These are phyloP conservation scores for Phoenix dactylifera DNA, from an alignment of 176 grass and related monocot genomes.

Conservation along the genomic window DNA sequence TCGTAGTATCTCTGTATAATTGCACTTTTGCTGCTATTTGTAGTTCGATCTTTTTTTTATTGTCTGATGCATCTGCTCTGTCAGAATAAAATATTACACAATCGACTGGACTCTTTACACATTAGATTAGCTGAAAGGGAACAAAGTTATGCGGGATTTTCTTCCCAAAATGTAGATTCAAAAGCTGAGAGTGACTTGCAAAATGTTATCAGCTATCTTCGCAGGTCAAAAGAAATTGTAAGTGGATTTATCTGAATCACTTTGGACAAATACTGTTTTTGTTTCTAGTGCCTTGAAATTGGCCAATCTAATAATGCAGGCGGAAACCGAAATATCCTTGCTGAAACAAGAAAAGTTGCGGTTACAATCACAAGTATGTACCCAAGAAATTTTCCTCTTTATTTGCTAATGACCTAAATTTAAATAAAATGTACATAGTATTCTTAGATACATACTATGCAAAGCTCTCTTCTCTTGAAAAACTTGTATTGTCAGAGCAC, in stretches of 20 bases:
- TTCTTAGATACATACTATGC: no score
- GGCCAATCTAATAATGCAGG: conserved; percentile 37
- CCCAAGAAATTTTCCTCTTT: neutral
- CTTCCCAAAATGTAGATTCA: conserved; percentile 42
- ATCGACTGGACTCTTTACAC: conserved; percentile 70
- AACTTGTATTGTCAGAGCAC: no score
- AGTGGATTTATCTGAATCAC: conserved; percentile 18
- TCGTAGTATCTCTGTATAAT: neutral
- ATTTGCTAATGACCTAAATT: neutral
- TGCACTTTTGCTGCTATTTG: no score
- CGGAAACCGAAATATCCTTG: conserved; percentile 92
- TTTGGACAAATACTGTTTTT: no score
- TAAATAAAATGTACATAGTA: no score
- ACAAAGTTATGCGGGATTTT: conserved; percentile 45
- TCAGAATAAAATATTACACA: conserved; percentile 90
- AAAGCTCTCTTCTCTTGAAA: no score
- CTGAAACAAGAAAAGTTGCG: conserved; percentile 86
- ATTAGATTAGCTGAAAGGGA: conserved; percentile 86
- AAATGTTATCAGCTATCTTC: conserved; percentile 71
- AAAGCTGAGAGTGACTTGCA: conserved; percentile 65
- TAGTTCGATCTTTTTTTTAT: no score
- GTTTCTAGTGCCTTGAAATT: no score
- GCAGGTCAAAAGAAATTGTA: conserved; percentile 97
- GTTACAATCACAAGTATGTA: conserved; percentile 77
- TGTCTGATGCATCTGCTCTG: neutral